Conservation (phyloP, 331 rosid species). For the Arachis monticola region DNA sequence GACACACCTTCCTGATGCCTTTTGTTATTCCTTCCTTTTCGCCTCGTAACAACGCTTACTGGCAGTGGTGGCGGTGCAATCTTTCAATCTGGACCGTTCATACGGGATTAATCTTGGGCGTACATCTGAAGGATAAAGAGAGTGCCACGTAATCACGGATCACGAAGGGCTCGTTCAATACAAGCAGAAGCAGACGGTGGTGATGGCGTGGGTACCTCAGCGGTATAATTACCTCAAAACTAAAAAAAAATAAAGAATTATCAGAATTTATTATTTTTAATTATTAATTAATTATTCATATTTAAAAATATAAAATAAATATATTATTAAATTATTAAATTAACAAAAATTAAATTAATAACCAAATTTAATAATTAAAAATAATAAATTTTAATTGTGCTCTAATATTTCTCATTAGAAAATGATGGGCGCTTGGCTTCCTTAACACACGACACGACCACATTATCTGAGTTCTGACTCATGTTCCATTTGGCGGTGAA, state of each 20-base stretch:
- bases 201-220: neutral
- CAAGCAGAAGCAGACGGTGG: neutral
- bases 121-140: neutral
- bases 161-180: neutral
- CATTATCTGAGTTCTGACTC: neutral
- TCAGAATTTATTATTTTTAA: no score
- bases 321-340: no score
- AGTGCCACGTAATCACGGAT: neutral
- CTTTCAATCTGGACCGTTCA: conserved; percentile 32
- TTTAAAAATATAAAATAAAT: no score
- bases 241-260: neutral
- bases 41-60: conserved; percentile 12
- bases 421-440: conserved; percentile 7
- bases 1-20: neutral
- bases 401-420: neutral
- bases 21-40: conserved; percentile 22
- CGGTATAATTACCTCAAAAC: conserved; percentile 1
- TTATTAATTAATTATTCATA: no score
- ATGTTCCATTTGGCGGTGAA: no score
- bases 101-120: conserved; percentile 14
- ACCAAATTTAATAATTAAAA: no score
- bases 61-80: neutral
- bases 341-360: no score
- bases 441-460: conserved; percentile 24
- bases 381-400: no score